Evolutionary conservation across 306 rosid species (phyloP).

Genomic region (Carpinus viminea): DNA sequence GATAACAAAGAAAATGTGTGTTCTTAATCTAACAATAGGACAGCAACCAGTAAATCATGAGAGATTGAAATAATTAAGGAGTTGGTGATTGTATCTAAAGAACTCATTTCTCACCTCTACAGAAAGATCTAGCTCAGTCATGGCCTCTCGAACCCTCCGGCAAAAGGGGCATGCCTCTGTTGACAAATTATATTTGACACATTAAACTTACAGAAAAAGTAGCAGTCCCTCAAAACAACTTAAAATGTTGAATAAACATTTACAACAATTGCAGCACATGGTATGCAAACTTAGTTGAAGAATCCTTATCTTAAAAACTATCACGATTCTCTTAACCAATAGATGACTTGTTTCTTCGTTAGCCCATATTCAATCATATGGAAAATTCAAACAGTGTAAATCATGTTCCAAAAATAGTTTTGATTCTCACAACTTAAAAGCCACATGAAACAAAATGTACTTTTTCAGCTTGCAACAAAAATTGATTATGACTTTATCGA

Average conservation of each 20-base stretch:
- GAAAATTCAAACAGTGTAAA: constrained; percentile 12
- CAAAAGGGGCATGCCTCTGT: constrained; percentile 99
- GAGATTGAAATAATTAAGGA: constrained; percentile 16
- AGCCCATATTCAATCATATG: not conserved
- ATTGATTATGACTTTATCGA: constrained; percentile 4
- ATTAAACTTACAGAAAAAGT: constrained; percentile 20
- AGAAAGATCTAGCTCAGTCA: constrained; percentile 90
- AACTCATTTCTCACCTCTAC: constrained; percentile 63
- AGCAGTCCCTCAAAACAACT: not conserved
- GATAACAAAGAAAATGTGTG: constrained; percentile 14
- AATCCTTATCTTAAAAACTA: constrained; percentile 7
- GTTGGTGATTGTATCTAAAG: constrained; percentile 17
- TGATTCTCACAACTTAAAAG: constrained; percentile 12
- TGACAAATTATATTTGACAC: constrained; percentile 40
- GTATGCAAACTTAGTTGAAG: not conserved
- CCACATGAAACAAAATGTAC: not conserved
- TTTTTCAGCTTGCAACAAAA: constrained; percentile 6
- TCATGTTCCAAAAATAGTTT: constrained; percentile 10
- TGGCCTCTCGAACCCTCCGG: constrained; percentile 92
- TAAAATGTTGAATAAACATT: constrained; percentile 10
- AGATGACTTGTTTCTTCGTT: constrained; percentile 16
- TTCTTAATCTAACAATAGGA: constrained; percentile 6
- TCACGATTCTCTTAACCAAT: constrained; percentile 7
- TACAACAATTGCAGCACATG: constrained; percentile 9
- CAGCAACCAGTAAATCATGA: constrained; percentile 16